Evolutionary conservation across 768 basidiomycete genomes (phyloP).

Genomic region (Imleria badia): DNA sequence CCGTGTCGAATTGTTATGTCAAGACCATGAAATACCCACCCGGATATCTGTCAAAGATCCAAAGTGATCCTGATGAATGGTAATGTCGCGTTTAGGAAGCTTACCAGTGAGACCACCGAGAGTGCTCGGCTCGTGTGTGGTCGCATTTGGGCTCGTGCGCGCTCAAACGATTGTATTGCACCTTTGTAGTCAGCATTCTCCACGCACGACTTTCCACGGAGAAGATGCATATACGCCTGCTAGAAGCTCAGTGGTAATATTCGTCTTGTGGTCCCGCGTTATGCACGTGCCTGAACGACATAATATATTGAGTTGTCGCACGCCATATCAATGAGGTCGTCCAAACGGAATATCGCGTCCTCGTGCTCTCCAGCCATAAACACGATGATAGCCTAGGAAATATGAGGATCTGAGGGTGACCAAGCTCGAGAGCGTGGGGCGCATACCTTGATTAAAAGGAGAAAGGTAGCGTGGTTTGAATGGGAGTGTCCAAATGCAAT

Average conservation of each 20-base stretch:
- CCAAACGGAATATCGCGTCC: not conserved
- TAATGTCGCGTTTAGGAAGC: not conserved
- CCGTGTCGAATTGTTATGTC: not conserved
- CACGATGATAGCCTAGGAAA: not conserved
- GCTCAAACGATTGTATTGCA: not conserved
- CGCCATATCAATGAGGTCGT: not conserved
- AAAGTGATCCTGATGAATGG: no score
- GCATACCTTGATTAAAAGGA: conserved; percentile 7
- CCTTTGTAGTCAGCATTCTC: not conserved
- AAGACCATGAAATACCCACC: conserved; percentile 8
- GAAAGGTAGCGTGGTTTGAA: not conserved
- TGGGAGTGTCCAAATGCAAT: not conserved
- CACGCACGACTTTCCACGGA: not conserved
- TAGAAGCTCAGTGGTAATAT: not conserved
- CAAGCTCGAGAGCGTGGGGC: not conserved
- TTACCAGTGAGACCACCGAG: not conserved
- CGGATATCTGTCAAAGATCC: conserved; percentile 1
- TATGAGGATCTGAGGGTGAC: not conserved
- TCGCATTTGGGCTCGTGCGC: not conserved
- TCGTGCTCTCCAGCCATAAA: not conserved
- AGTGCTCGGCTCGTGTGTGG: not conserved
- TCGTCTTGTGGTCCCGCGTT: not conserved
- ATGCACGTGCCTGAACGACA: not conserved
- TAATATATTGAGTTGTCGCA: not conserved
- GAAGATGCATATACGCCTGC: not conserved